Conservation (phyloP, 176 grass and related monocot genomes). For the Miscanthus lutarioriparius region DNA sequence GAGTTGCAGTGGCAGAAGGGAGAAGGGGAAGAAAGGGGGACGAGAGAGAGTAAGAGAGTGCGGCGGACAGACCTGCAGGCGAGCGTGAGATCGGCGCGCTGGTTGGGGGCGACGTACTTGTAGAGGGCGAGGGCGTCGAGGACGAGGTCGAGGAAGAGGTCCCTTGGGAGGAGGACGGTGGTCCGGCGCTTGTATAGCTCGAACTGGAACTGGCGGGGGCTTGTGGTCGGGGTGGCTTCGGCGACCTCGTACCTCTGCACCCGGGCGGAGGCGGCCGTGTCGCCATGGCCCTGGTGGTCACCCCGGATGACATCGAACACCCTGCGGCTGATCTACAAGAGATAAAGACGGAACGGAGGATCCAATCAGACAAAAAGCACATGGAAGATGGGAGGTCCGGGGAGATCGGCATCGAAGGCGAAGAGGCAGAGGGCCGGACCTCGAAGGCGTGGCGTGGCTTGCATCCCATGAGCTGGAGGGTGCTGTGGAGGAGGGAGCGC, state of each 20-base stretch:
- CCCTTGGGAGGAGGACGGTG: conserved; percentile 60
- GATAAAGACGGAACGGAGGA: neutral
- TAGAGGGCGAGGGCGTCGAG: conserved; percentile 78
- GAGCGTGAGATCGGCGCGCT: conserved; percentile 66
- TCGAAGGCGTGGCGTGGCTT: conserved; percentile 89
- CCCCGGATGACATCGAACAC: conserved; percentile 74
- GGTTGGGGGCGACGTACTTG: conserved; percentile 84
- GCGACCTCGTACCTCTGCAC: conserved; percentile 50
- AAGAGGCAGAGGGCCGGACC: conserved; percentile 30
- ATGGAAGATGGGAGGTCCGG: too few species aligned
- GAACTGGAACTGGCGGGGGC: conserved; percentile 66
- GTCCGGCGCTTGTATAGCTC: conserved; percentile 86
- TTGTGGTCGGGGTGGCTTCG: conserved; percentile 33
- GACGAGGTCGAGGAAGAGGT: conserved; percentile 65
- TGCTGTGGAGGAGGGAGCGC: conserved; percentile 78
- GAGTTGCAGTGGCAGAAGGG: neutral
- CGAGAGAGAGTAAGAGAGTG: neutral
- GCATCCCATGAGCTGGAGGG: conserved; percentile 93
- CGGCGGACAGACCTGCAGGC: conserved; percentile 61
- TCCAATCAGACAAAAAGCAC: neutral
- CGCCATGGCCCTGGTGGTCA: conserved; percentile 18
- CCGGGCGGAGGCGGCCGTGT: conserved; percentile 5
- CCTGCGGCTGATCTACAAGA: conserved; percentile 69
- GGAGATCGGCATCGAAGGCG: neutral
- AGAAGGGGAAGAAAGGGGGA: too few species aligned